Base-by-base conservation (phyloP, 768 basidiomycete species). In the Boletus sp. region DNA sequence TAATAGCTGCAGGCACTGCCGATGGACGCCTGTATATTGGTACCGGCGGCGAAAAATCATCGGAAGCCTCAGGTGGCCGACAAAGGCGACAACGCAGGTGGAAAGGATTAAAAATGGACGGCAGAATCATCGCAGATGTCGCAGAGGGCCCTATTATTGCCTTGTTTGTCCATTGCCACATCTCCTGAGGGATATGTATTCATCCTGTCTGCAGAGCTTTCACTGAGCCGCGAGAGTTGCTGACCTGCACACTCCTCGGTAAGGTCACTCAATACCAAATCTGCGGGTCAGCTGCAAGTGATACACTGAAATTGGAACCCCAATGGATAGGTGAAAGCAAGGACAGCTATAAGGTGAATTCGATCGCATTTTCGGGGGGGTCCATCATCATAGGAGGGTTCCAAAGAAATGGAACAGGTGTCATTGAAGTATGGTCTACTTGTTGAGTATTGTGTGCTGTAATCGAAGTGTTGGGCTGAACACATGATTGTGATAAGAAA, bases 81-180 rank as follows among this genome's bases (percentile, higher is more conserved):
- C 85, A 83, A 70, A 83, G 79, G 62, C 74, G 78, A 55, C 74
- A 74, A 34, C 80, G 83, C 54, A 87, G 82, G 62, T 93, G 91
- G 90, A 81, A 83, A 55, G 90, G 91, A 3, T 71, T 91, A 23
- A 74, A 76, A 45, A 68, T 65, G 25, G 75, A 79, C 1, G 75
- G 76, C 41, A 77, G 78, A 21, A 46, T 77, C 39, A 61, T 79
- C 29, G 58, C 72, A 40, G 79, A 83, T 52, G 75, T 84, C 17
- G 86, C 85, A 2, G 81, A 87, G 54, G 90, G 90, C 1, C 90
- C 90, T 23, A 72, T 93, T 29, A 87, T 88, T 42, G 81, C 82
- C 10, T 57, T 88, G 90, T 90, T 67, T 50, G 83, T 56, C 17
- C 8, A 25, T 32, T 34, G 15, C 29, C 19, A 19, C 8, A 2